Evolutionary conservation across 139 green algal species (phyloP), one percentile per base, ranked within the genome.

Genomic region (Volvox africanus): DNA sequence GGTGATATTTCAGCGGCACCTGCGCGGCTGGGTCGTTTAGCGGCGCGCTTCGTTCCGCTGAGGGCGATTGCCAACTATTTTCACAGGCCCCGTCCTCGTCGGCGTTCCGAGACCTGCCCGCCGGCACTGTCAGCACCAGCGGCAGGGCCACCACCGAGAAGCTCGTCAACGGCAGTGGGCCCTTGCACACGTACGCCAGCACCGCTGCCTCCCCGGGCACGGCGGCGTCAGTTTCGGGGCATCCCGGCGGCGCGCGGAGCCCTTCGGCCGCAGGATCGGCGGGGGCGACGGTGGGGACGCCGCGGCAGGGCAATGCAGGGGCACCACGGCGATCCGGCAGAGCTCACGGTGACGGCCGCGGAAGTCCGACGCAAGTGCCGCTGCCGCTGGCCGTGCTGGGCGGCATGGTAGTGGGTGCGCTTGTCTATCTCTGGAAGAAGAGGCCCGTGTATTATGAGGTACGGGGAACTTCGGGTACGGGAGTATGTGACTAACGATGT

Each of bases 371-470:
- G 20, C 73, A 84, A 28, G 87, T 91, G 33, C 87, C 87, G 87
- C 87, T 91, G 61, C 87, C 87, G 32, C 76, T 91, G 33, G 87
- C 87, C 33, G 32, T 91, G 61, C 87, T 91, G 12, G 75, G 87
- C 26, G 87, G 87, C 35, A 67, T 86, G 24, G 76, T 91, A 55
- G 76, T 86, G 22, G 87, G 87, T 1, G 87, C 75, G 61, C 61
- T 91, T 35, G 61, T 91, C 75, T 91, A 91, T 28, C 24, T 91
- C 0, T 91, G 87, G 87, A 86, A 86, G 76, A 67, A 80, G 87
- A 61, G 87, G 55, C 87, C 87, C 0, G 61, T 91, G 22, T 91
- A 86, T 28, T 91, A 91, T 50, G 87, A 91, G 76, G 87, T 91
- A 35, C 30, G 86, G 19, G 33, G 30, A 5, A 32, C 12, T 26